phyloP scores from a whole-genome alignment of 108 stramenopile species.

The Pseudonitzschia multistriata region DNA sequence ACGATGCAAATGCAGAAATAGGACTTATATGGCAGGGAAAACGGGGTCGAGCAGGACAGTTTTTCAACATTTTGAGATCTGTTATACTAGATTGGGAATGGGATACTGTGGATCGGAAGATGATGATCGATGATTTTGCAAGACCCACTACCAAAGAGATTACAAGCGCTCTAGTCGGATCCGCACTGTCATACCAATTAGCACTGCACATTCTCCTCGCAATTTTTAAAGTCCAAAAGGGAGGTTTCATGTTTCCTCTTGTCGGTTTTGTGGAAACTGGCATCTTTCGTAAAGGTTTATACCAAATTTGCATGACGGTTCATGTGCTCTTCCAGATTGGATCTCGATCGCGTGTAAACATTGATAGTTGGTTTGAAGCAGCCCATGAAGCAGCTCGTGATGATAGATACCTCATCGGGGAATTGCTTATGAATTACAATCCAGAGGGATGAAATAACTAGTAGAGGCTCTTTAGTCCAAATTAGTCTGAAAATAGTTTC shows the following conservation, averaged over 20 bases:
- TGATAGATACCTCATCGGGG: constrained; percentile 79
- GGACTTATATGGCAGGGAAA: constrained; percentile 64
- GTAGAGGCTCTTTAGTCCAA: neutral
- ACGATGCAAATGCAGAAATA: constrained; percentile 6
- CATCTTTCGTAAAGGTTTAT: constrained; percentile 33
- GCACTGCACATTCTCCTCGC: constrained; percentile 10
- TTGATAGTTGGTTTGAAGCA: constrained; percentile 62
- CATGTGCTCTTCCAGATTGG: constrained; percentile 45
- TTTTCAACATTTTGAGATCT: constrained; percentile 42
- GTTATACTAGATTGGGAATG: constrained; percentile 65
- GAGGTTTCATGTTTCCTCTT: constrained; percentile 20
- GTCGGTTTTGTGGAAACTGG: constrained; percentile 27
- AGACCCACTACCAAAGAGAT: constrained; percentile 51
- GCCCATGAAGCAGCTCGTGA: constrained; percentile 84
- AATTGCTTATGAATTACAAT: constrained; percentile 69
- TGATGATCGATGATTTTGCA: constrained; percentile 59
- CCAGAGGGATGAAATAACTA: constrained; percentile 1
- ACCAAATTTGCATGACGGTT: constrained; percentile 38
- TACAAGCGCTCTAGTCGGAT: constrained; percentile 43
- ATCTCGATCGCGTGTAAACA: constrained; percentile 19
- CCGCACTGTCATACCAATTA: constrained; percentile 25
- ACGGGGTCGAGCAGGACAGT: constrained; percentile 53
- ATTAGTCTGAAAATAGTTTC: neutral
- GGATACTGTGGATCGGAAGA: constrained; percentile 61
- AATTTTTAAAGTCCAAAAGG: constrained; percentile 15